Conservation (phyloP, 2,329 filamentous ascomycete genomes). For the Cladosporium sp. region DNA sequence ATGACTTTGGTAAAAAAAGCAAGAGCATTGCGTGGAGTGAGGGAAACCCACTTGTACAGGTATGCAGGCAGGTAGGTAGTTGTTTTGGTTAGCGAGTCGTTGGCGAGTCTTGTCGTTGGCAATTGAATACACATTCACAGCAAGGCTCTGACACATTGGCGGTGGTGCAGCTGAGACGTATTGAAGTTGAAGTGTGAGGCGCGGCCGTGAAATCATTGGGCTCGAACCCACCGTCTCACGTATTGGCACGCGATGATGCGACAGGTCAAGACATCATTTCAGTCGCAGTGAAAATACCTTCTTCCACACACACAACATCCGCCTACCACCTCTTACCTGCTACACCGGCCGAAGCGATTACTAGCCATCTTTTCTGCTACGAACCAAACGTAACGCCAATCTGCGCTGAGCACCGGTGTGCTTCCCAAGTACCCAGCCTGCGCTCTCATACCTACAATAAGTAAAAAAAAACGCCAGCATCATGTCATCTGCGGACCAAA, state of each 20-base stretch:
- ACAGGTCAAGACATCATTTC: not conserved
- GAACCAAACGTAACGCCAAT: no score
- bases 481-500: no score
- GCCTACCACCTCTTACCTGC: no score
- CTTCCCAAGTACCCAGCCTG: no score
- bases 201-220: not conserved
- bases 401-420: no score
- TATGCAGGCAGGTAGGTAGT: slow-evolving; percentile 2
- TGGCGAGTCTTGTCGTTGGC: slow-evolving; percentile 2
- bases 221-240: no score
- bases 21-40: not conserved
- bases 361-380: no score
- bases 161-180: not conserved
- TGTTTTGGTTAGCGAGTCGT: slow-evolving; percentile 15
- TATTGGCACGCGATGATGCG: not conserved
- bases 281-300: not conserved
- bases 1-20: not conserved
- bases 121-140: not conserved
- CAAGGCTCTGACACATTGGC: not conserved
- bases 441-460: no score
- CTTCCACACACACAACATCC: not conserved
- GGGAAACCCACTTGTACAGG: slow-evolving; percentile 12
- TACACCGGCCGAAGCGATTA: no score
- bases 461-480: no score
- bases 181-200: not conserved